phyloP scores from a whole-genome alignment of 2,329 filamentous ascomycete genomes.

The Neofusicoccum umdonicola region DNA sequence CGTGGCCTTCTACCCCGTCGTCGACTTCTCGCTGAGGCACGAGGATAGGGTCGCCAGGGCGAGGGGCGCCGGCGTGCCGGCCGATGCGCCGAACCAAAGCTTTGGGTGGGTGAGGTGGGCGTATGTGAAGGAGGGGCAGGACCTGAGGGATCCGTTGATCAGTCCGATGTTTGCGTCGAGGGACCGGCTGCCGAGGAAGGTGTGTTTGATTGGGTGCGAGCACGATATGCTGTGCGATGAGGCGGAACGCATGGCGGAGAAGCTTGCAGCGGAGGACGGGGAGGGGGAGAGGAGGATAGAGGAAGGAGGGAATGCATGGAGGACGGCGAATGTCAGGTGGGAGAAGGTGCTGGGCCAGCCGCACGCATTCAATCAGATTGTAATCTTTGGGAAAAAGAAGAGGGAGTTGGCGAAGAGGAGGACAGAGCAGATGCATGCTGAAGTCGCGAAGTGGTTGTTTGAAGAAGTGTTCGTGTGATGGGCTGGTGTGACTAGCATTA shows the following conservation, averaged over 20 bases:
- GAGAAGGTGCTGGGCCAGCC: conserved; percentile 18
- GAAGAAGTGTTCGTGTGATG: neutral
- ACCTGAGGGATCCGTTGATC: conserved; percentile 45
- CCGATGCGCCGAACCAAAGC: conserved; percentile 15
- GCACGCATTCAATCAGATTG: conserved; percentile 21
- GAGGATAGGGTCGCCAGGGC: conserved; percentile 18
- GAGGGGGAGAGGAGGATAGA: conserved; percentile 17
- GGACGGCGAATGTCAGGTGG: conserved; percentile 20
- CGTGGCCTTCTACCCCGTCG: conserved; percentile 46
- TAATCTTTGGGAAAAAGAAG: neutral
- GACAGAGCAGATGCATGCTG: conserved; percentile 13
- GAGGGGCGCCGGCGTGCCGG: neutral
- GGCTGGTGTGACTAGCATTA: too few relatives aligned
- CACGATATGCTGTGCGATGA: conserved; percentile 49
- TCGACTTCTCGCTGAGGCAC: conserved; percentile 11
- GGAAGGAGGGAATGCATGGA: conserved; percentile 21
- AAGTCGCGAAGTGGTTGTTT: neutral
- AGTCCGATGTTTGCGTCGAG: conserved; percentile 40
- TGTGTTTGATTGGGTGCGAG: conserved; percentile 47
- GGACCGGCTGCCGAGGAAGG: conserved; percentile 39
- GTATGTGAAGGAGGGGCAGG: conserved; percentile 25
- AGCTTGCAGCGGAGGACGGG: conserved; percentile 24
- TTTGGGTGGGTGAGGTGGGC: conserved; percentile 8
- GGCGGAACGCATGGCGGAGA: conserved; percentile 32
- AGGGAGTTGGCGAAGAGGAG: neutral